These are phyloP conservation scores for Solanum lycopersicoides DNA, from an alignment of 257 asterid species.

Conservation along the genomic window DNA sequence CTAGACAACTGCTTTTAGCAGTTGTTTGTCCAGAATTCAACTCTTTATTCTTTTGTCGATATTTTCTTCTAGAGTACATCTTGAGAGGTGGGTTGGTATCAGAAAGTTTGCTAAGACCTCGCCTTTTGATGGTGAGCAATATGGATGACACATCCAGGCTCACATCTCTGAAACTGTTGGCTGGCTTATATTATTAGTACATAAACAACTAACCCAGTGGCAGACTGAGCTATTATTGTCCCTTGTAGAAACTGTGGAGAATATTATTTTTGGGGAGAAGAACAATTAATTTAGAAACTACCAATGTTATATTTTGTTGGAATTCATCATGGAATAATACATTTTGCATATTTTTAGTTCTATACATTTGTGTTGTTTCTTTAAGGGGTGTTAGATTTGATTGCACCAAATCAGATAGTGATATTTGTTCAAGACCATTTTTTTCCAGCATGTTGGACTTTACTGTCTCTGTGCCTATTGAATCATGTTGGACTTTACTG, in stretches of 20 bases:
- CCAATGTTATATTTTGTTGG: background rate
- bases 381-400: background rate
- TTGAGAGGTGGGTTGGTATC: too few species aligned
- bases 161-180: background rate
- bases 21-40: too few species aligned
- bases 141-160: background rate
- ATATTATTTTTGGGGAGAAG: background rate
- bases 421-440: background rate
- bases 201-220: background rate
- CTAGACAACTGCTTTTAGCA: too few species aligned
- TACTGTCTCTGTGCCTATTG: background rate
- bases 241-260: background rate
- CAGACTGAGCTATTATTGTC: background rate
- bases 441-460: background rate
- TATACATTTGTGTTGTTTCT: background rate
- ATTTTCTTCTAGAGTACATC: too few species aligned
- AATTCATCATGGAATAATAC: background rate
- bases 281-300: background rate
- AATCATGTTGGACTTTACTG: background rate
- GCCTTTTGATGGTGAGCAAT: background rate
- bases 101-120: background rate
- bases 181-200: too few species aligned
- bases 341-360: background rate
- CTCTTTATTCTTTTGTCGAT: too few species aligned
- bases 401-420: background rate